Percentiles rank a stretch among this genome's conserved stretches.
These are phyloP conservation scores for Limonium bicolor DNA, from an alignment of 148 eudicot genomes.

Conservation along the genomic window DNA sequence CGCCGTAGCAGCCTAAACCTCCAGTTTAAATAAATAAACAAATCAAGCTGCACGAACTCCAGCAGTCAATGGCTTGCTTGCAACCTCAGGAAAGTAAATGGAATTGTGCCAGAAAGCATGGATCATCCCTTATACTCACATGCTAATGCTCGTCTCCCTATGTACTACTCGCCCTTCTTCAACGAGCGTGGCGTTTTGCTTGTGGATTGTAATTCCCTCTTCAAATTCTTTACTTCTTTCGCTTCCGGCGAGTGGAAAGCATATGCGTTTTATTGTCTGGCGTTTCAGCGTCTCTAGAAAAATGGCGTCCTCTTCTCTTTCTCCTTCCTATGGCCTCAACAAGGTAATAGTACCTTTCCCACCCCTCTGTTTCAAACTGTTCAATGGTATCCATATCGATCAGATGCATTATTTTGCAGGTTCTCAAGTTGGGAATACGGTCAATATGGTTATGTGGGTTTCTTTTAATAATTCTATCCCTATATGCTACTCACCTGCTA, in stretches of 20 bases:
- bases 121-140: slow-evolving; percentile 1
- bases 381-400: background rate
- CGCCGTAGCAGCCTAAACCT: too few species aligned
- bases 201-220: background rate
- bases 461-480: slow-evolving; percentile 43
- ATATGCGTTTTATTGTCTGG: background rate
- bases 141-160: slow-evolving; percentile 1
- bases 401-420: slow-evolving; percentile 23
- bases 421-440: slow-evolving; percentile 34
- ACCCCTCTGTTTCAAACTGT: background rate
- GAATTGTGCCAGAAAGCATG: background rate
- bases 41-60: too few species aligned
- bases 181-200: background rate
- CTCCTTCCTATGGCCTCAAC: slow-evolving; percentile 9
- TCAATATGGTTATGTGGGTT: slow-evolving; percentile 70
- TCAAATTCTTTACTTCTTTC: background rate
- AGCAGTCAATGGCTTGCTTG: slow-evolving; percentile 1
- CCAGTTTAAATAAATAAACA: too few species aligned
- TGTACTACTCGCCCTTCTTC: background rate
- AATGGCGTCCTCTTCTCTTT: slow-evolving; percentile 12
- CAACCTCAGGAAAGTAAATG: slow-evolving; percentile 1
- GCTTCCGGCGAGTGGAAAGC: background rate
- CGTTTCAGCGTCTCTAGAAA: background rate
- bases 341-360: slow-evolving; percentile 13
- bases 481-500: slow-evolving; percentile 42